Conservation (phyloP, 768 basidiomycete species). For the Gymnopilus dilepis region DNA sequence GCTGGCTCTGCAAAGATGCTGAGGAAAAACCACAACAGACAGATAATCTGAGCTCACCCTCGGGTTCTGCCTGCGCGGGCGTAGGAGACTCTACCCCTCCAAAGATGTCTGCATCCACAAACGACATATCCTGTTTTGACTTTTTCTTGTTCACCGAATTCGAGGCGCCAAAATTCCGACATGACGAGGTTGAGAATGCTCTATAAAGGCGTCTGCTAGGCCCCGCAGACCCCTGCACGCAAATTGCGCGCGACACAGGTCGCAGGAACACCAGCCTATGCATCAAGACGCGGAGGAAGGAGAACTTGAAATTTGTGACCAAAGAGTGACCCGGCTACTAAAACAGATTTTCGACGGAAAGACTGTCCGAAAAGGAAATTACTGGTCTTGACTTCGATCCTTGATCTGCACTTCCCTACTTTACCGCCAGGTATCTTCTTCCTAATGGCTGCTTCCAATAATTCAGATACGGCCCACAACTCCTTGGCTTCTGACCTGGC, state of each 20-base stretch:
- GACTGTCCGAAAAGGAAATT: slow-evolving; percentile 14
- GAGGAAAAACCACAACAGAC: background rate
- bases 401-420: background rate
- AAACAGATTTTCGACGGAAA: slow-evolving; percentile 18
- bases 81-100: slow-evolving; percentile 5
- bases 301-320: slow-evolving; percentile 25
- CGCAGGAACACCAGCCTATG: slow-evolving; percentile 30
- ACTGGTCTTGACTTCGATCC: background rate
- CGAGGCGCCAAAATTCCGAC: slow-evolving; percentile 24
- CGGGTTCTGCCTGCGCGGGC: background rate
- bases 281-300: slow-evolving; percentile 19
- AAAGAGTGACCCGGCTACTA: slow-evolving; percentile 13
- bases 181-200: slow-evolving; percentile 20
- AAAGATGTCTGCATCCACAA: slow-evolving; percentile 23
- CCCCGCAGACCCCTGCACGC: slow-evolving; percentile 27
- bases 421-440: too few relatives aligned
- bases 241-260: slow-evolving; percentile 35
- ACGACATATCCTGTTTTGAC: slow-evolving; percentile 16
- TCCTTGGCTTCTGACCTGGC: slow-evolving; percentile 52
- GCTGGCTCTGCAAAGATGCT: background rate
- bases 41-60: background rate
- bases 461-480: slow-evolving; percentile 35
- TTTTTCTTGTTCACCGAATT: slow-evolving; percentile 20
- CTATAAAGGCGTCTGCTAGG: slow-evolving; percentile 12
- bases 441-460: slow-evolving; percentile 22